Percentiles rank a stretch among this genome's conserved stretches.
Evolutionary conservation across 2,329 filamentous ascomycete genomes (phyloP).

Genomic region (Pseudomassariella vexata): DNA sequence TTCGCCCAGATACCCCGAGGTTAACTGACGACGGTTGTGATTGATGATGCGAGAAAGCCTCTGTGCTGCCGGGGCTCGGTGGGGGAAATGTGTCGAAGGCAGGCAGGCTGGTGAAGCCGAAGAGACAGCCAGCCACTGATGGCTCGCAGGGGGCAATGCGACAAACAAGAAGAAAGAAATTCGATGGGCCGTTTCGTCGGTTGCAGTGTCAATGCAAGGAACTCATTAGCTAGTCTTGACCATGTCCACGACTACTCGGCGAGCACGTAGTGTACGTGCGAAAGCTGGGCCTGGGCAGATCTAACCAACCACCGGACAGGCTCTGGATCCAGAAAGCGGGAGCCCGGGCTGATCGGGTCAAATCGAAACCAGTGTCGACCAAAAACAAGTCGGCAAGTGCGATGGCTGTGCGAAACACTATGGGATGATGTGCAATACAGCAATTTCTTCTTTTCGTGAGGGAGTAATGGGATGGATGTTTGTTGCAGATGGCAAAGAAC

Average conservation of each 20-base stretch:
- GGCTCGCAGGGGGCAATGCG: not conserved
- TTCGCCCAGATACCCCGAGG: conserved; percentile 9
- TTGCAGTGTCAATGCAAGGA: too few relatives aligned
- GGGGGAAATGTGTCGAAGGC: conserved; percentile 12
- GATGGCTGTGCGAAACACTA: too few relatives aligned
- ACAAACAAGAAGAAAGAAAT: not conserved
- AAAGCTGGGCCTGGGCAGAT: too few relatives aligned
- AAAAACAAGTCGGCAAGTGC: too few relatives aligned
- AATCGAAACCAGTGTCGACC: too few relatives aligned
- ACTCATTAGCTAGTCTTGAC: too few relatives aligned
- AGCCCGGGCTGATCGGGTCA: conserved; percentile 19
- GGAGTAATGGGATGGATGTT: too few relatives aligned
- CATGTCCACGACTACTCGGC: too few relatives aligned
- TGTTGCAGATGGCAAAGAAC: conserved; percentile 1
- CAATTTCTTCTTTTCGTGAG: too few relatives aligned
- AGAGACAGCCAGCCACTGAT: not conserved
- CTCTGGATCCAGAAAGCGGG: conserved; percentile 20
- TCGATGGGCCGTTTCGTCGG: not conserved
- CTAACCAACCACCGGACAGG: conserved; percentile 22
- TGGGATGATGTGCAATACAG: too few relatives aligned
- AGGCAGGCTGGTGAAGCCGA: not conserved
- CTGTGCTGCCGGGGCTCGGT: conserved; percentile 7
- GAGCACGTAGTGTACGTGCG: too few relatives aligned
- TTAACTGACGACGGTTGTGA: conserved; percentile 2
- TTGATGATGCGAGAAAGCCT: conserved; percentile 6